A percentile compares a stretch with the other conserved stretches of the same genome.
These are phyloP conservation scores for Diaporthe sp. DNA, from an alignment of 2,329 filamentous ascomycete species.

Conservation along the genomic window DNA sequence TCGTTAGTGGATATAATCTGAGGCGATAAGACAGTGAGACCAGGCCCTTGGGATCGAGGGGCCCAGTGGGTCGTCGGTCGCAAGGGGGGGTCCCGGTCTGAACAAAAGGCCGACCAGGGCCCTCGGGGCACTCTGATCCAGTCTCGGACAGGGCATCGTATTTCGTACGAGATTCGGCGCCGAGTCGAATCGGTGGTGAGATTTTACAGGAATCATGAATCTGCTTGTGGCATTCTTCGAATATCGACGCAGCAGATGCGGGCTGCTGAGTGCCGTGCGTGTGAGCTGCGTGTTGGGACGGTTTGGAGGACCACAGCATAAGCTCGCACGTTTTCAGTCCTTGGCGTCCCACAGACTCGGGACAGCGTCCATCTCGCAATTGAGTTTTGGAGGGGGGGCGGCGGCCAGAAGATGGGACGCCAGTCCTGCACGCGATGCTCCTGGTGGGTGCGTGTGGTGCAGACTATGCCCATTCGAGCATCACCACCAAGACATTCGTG, in stretches of 20 bases:
- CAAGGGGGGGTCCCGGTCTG: conserved; percentile 14
- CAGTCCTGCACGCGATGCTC: not conserved
- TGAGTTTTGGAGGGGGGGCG: conserved; percentile 23
- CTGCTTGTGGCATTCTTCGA: not conserved
- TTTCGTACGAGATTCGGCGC: conserved; percentile 31
- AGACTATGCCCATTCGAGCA: conserved; percentile 1
- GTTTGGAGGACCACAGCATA: conserved; percentile 13
- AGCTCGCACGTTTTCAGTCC: conserved; percentile 22
- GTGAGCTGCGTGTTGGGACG: conserved; percentile 20
- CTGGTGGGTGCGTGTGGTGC: not conserved
- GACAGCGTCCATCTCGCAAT: conserved; percentile 18
- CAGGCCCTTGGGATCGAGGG: not conserved
- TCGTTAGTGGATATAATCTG: not conserved
- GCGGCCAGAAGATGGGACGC: not conserved
- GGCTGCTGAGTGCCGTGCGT: conserved; percentile 21
- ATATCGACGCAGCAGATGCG: not conserved
- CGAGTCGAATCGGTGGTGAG: not conserved
- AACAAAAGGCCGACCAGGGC: conserved; percentile 10
- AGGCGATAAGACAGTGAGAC: conserved; percentile 17
- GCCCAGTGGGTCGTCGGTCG: not conserved
- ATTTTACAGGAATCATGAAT: not conserved
- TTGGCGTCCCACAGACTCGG: conserved; percentile 29
- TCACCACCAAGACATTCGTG: conserved; percentile 7
- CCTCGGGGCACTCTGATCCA: not conserved
- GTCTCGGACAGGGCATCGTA: not conserved